Percentiles rank a stretch among this genome's conserved stretches.
Conservation (phyloP, 2,329 filamentous ascomycete species). For the Hypoxylon sp. region DNA sequence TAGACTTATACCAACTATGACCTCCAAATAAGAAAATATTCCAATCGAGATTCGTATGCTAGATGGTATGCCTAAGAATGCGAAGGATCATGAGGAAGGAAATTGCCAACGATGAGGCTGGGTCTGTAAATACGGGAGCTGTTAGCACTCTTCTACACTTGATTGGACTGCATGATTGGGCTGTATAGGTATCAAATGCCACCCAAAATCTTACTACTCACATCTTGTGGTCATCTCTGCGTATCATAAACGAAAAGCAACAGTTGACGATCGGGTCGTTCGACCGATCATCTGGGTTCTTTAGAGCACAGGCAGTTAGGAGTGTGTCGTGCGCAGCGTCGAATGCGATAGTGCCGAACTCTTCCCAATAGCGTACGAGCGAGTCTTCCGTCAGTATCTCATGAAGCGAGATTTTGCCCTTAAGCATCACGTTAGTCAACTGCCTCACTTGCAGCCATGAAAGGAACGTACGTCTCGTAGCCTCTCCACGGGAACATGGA, state of each 20-base stretch:
- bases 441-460: not conserved
- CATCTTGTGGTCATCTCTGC: constrained; percentile 96
- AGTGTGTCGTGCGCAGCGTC: constrained; percentile 94
- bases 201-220: constrained; percentile 65
- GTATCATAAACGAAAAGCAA: constrained; percentile 97
- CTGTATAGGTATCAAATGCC: not conserved
- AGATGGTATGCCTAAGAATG: constrained; percentile 52
- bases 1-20: constrained; percentile 19
- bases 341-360: constrained; percentile 98
- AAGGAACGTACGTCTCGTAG: constrained; percentile 82
- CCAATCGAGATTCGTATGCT: constrained; percentile 26
- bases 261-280: constrained; percentile 84
- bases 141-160: constrained; percentile 3
- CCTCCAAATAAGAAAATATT: constrained; percentile 22
- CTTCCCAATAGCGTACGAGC: constrained; percentile 97
- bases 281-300: constrained; percentile 79
- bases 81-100: constrained; percentile 84
- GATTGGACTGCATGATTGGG: constrained; percentile 2
- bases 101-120: constrained; percentile 95
- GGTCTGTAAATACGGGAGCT: constrained; percentile 69
- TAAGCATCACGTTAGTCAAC: constrained; percentile 24
- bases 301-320: constrained; percentile 91
- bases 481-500: constrained; percentile 90
- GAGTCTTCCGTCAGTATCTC: constrained; percentile 97
- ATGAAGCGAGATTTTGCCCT: constrained; percentile 95